Evolutionary conservation across 257 asterid species (phyloP), one percentile per base, ranked within the genome.

Genomic region (Leptodermis oblonga): DNA sequence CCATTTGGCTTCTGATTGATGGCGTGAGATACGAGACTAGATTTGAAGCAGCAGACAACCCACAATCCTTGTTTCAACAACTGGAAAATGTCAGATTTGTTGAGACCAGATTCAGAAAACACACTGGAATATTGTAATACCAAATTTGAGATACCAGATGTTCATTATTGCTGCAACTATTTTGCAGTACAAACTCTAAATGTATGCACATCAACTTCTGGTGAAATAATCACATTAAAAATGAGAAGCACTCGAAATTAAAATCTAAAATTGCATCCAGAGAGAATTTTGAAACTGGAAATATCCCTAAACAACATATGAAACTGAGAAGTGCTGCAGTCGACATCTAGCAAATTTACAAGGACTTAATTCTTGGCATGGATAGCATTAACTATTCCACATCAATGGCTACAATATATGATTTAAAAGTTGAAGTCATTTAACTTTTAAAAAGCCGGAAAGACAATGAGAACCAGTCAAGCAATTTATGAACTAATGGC

Each of bases 1-100:
- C 89, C 83, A 87, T 79, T 51, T 81, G 85, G 61, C 82, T 80
- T 82, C 84, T 80, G 68, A 94, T 63, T 43, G 88, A 71, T 65
- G 63, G 64, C 72, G 99, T 97, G 68, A 94, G 97, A 65, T 72
- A 78, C 65, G 93, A 85, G 59, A 85, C 87, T 4, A 87, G 82
- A 53, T 85, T 74, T 73, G 82, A 23, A 25, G 96, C 77, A 65
- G 86, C 78, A 48, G 88, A 73, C 68, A 70, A 53, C 46, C 88
- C 93, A 72, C 86, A 82, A 73, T 89, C 99, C 95, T 92, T 86
- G 67, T 62, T 56, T 79, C 58, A 67, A 69, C 68, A 67, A 73
- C 63, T 58, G 14, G 63, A 78, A 75, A 37, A 67, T 48, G 72
- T 73, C 65, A 82, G 59, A 51, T 75, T 46, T 53, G 37, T 39